Evolutionary conservation across 2,329 filamentous ascomycete genomes (phyloP), one percentile per base, ranked within the genome.

Genomic region (Cordyceps tenuipes): DNA sequence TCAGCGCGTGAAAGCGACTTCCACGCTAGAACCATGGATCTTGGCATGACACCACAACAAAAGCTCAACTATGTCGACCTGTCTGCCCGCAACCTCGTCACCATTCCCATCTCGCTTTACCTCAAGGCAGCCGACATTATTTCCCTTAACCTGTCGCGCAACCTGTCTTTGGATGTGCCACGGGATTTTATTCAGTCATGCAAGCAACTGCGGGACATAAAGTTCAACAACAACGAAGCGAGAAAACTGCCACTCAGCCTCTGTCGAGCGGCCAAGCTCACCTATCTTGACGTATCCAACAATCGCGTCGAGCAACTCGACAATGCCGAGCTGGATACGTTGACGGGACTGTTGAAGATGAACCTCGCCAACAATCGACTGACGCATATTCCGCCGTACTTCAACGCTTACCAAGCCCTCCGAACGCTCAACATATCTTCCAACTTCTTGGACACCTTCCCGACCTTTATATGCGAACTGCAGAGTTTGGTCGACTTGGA

Each of bases 101-200:
- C 93, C 8, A 97, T 99, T 58, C 94, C 94, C 3, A 96, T 99
- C 66, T 88, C 88, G 0, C 83, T 99, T 12, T 97, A 97, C 73
- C 90, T 90, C 62, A 95, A 91, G 71, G 90, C 93, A 0, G 81
- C 84, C 12, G 94, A 99, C 69, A 97, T 99, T 66, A 93, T 96
- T 59, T 95, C 91, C 0, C 82, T 99, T 44, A 97, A 99, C 69
- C 79, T 99, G 10, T 97, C 94, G 1, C 85, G 90, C 43, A 99
- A 99, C 67, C 77, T 97, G 49, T 94, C 91, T 0, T 80, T 99
- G 31, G 91, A 97, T 67, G 86, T 99, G 15, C 94, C 94, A 0
- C 91, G 91, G 69, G 94, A 99, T 72, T 99, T 99, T 70, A 92
- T 99, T 59, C 91, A 96, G 71, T 89, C 90, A 31, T 99, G 94